Percentiles rank a stretch among this genome's conserved stretches.
Conservation (phyloP, 2,329 filamentous ascomycete species). For the Fusarium heterosporum region DNA sequence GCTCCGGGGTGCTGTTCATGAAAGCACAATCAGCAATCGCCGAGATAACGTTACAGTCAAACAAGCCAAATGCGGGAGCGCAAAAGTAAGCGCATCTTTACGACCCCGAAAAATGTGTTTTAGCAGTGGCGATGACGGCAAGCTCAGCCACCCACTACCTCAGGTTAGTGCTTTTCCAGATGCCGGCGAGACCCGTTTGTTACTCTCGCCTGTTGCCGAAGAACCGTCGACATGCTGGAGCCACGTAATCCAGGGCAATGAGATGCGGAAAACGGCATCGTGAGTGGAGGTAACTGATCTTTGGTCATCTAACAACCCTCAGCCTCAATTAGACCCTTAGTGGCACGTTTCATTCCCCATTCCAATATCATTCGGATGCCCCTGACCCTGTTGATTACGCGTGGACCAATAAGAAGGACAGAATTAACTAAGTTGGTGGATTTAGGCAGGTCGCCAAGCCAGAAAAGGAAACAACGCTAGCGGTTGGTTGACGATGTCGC, state of each 20-base stretch:
- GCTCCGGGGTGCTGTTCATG: too few species aligned
- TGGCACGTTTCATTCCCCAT: not conserved
- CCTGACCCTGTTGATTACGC: constrained; percentile 8
- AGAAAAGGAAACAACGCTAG: not conserved
- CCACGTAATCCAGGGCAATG: constrained; percentile 10
- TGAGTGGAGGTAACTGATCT: constrained; percentile 1
- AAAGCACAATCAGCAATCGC: not conserved
- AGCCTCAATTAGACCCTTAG: constrained; percentile 2
- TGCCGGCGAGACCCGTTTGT: not conserved
- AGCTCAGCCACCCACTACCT: not conserved
- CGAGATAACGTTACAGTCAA: not conserved
- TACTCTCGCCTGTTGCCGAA: constrained; percentile 4
- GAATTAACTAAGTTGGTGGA: not conserved
- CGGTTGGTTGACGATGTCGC: not conserved
- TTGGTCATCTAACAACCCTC: not conserved
- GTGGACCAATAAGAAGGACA: constrained; percentile 4
- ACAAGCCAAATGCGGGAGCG: too few species aligned
- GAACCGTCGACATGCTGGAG: constrained; percentile 3
- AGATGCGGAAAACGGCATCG: constrained; percentile 12
- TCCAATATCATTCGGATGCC: not conserved
- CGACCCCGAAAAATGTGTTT: not conserved
- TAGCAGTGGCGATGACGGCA: not conserved
- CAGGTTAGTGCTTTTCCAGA: not conserved
- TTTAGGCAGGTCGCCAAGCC: not conserved
- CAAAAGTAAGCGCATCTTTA: too few species aligned